These are phyloP conservation scores for Kurtzmaniella natalensis DNA, from an alignment of 1,139 yeast species.

Conservation along the genomic window DNA sequence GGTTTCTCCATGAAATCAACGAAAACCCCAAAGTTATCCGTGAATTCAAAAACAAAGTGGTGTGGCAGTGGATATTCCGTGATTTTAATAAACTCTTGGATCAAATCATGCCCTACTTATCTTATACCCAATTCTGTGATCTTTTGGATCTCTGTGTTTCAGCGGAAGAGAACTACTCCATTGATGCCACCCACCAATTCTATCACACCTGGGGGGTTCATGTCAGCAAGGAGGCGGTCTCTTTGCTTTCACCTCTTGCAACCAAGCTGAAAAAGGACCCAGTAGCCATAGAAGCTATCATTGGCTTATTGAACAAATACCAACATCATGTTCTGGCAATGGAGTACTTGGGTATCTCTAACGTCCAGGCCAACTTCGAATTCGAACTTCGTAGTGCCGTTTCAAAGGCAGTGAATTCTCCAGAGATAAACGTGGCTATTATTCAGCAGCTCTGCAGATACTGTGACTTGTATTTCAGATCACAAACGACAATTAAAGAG, in stretches of 20 bases:
- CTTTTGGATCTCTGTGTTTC: slow-evolving; percentile 17
- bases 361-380: slow-evolving; percentile 17
- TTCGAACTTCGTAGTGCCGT: slow-evolving; percentile 28
- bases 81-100: slow-evolving; percentile 20
- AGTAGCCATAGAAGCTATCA: neutral
- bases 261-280: neutral
- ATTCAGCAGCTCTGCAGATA: slow-evolving; percentile 28
- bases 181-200: slow-evolving; percentile 16
- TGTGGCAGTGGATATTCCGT: slow-evolving; percentile 29
- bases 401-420: slow-evolving; percentile 19
- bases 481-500: neutral
- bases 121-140: slow-evolving; percentile 12
- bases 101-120: slow-evolving; percentile 17
- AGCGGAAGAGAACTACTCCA: slow-evolving; percentile 15
- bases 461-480: slow-evolving; percentile 27
- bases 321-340: neutral
- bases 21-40: slow-evolving; percentile 10
- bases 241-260: neutral
- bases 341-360: neutral
- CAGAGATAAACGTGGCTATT: slow-evolving; percentile 16
- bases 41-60: slow-evolving; percentile 18
- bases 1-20: slow-evolving; percentile 18
- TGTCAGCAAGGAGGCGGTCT: slow-evolving; percentile 7
- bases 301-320: neutral
- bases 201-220: slow-evolving; percentile 13